Conservation (phyloP, 2,329 filamentous ascomycete genomes). For the Cladosporium sp. region DNA sequence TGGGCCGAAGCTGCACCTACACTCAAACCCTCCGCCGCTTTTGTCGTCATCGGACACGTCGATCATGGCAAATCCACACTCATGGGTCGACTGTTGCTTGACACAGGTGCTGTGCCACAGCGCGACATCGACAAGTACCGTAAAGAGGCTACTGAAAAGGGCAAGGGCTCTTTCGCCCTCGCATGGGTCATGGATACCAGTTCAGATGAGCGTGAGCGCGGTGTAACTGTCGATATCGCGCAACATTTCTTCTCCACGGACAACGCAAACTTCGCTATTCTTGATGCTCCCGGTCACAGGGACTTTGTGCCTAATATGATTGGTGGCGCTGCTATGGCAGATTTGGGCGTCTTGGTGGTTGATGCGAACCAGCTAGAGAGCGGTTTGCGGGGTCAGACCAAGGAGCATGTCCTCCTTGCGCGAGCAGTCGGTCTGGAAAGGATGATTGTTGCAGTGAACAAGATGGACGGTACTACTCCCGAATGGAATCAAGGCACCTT, state of each 20-base stretch:
- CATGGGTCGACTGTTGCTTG: constrained; percentile 89
- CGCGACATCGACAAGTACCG: constrained; percentile 71
- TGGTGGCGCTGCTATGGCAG: constrained; percentile 89
- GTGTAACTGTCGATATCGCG: constrained; percentile 95
- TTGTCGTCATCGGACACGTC: constrained; percentile 67
- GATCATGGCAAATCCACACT: constrained; percentile 97
- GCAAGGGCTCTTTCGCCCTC: constrained; percentile 91
- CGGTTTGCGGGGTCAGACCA: constrained; percentile 87
- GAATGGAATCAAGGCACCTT: constrained; percentile 78
- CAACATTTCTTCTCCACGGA: constrained; percentile 92
- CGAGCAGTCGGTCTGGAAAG: constrained; percentile 86
- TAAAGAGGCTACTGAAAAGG: constrained; percentile 83
- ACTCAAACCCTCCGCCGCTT: constrained; percentile 26
- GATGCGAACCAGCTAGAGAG: constrained; percentile 94
- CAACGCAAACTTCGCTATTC: constrained; percentile 81
- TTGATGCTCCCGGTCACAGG: constrained; percentile 89
- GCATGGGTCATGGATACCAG: constrained; percentile 96
- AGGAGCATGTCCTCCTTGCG: constrained; percentile 85
- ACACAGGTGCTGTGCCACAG: constrained; percentile 83
- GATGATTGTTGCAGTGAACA: constrained; percentile 89
- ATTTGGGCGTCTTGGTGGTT: constrained; percentile 91
- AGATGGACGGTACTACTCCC: constrained; percentile 72
- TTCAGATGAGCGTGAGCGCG: constrained; percentile 79
- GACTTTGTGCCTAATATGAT: constrained; percentile 99
- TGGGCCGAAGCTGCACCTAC: constrained; percentile 24